Evolutionary conservation across 169 alveolate genomes (phyloP), one percentile per base, ranked within the genome.

Genomic region (Plasmodium knowlesi): DNA sequence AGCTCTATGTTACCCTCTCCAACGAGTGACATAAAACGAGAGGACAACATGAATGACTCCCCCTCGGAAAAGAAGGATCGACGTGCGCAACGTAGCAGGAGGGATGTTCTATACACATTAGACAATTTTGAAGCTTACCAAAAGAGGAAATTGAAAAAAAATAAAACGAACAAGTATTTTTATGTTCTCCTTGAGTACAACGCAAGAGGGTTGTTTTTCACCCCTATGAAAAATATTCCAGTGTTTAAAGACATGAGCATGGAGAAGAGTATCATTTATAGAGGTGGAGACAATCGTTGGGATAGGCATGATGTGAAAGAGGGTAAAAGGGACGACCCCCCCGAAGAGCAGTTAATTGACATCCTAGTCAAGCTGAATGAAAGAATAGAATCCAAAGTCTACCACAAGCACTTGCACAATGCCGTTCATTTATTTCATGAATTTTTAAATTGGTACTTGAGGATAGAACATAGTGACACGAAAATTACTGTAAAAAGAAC

Each of bases 141-240:
- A 54, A 71, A 34, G 12, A 70, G 78, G 72, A 70, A 70, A 57
- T 19, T 84, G 71, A 84, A 39, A 70, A 71, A 71, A n/a, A 84
- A 84, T 71, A 67, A 71, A 70, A 22, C 46, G n/a, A 84, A 84
- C 43, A 71, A 22, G 53, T 84, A 84, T 43, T 22, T 84, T 37
- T 84, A 34, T 84, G 41, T 84, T 25, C 30, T 84, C 10, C 76
- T 46, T 8, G 92, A 84, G 70, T 84, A 84, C 76, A 84, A 84
- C 25, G 41, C 83, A 10, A 71, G 12, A 39, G 78, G 78, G 72
- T 71, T 84, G 78, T 84, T 84, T 84, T 84, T 84, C 76, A 84
- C 92, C 12, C 28, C 76, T n/a, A n/a, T 84, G 28, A 71, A 84
- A 34, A 84, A 84, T 12, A 70, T 84, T n/a, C 92, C 92, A 32